Evolutionary conservation across 2,329 filamentous ascomycete species (phyloP).

Genomic region (Calonectria pteridis): DNA sequence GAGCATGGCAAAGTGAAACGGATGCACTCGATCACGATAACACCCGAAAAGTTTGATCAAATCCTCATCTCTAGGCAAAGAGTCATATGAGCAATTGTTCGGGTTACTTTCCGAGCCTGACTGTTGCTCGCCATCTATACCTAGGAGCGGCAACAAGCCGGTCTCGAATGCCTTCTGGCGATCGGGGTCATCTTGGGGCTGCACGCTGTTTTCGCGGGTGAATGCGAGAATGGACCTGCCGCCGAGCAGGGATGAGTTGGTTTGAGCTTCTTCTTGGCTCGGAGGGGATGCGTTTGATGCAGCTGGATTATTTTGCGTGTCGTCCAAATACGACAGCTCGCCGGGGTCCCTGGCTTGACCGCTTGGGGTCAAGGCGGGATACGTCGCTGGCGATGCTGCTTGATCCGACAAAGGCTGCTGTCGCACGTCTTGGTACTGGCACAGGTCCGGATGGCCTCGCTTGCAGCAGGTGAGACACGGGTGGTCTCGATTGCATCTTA

Average conservation of each 20-base stretch:
- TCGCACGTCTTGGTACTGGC: slow-evolving; percentile 4
- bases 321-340: neutral
- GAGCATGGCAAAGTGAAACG: slow-evolving; percentile 27
- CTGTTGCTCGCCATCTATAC: slow-evolving; percentile 12
- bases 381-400: neutral
- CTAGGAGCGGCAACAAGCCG: slow-evolving; percentile 32
- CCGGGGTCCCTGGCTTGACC: neutral
- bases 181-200: slow-evolving; percentile 17
- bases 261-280: slow-evolving; percentile 1
- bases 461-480: slow-evolving; percentile 19
- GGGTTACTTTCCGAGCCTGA: neutral
- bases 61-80: slow-evolving; percentile 18
- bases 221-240: slow-evolving; percentile 33
- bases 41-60: slow-evolving; percentile 30
- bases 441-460: slow-evolving; percentile 22
- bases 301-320: neutral
- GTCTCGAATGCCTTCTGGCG: slow-evolving; percentile 31
- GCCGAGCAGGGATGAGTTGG: slow-evolving; percentile 23
- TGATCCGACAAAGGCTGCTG: neutral
- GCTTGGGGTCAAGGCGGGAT: neutral
- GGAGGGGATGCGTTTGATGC: neutral
- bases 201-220: slow-evolving; percentile 10
- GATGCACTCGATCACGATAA: slow-evolving; percentile 31
- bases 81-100: neutral
- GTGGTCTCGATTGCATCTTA: slow-evolving; percentile 12